A percentile compares a stretch with the other conserved stretches of the same genome.
phyloP scores from a whole-genome alignment of 1,284 basidiomycete species.

The Rhodotorula sp. region DNA sequence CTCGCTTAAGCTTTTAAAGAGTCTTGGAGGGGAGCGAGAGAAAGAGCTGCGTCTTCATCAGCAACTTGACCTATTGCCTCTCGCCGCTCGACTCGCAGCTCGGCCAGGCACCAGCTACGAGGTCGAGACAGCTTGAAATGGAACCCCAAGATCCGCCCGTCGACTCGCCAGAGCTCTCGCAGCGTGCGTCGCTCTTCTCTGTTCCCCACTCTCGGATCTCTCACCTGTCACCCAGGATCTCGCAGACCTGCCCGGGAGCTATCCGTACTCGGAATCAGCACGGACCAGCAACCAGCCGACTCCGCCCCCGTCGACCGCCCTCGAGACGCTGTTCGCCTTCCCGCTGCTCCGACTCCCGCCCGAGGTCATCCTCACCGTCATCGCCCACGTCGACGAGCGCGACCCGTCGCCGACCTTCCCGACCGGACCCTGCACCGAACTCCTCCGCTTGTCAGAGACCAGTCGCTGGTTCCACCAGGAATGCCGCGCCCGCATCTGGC shows the following conservation, averaged over 20 bases:
- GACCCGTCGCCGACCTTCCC: conserved; percentile 40
- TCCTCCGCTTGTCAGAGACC: conserved; percentile 42
- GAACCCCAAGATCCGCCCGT: no score
- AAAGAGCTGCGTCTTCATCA: no score
- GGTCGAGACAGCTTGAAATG: no score
- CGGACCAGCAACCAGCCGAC: not conserved
- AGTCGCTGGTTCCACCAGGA: conserved; percentile 38
- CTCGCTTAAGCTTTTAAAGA: not conserved
- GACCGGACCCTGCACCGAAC: conserved; percentile 35
- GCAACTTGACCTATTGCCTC: no score
- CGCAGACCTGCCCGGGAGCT: not conserved
- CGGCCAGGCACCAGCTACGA: no score
- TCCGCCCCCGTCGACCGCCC: not conserved
- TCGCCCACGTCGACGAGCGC: conserved; percentile 25
- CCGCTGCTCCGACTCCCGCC: conserved; percentile 40
- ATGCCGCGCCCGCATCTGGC: conserved; percentile 26
- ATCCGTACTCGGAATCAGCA: not conserved
- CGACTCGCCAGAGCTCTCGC: no score
- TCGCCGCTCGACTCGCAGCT: no score
- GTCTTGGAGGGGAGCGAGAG: no score
- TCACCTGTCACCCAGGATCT: no score
- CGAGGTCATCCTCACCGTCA: conserved; percentile 41
- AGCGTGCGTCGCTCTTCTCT: no score
- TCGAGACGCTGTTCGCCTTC: conserved; percentile 12
- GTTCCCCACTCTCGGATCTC: not conserved